phyloP scores from a whole-genome alignment of 2,329 filamentous ascomycete species.

The Trichocomaceae sp. region DNA sequence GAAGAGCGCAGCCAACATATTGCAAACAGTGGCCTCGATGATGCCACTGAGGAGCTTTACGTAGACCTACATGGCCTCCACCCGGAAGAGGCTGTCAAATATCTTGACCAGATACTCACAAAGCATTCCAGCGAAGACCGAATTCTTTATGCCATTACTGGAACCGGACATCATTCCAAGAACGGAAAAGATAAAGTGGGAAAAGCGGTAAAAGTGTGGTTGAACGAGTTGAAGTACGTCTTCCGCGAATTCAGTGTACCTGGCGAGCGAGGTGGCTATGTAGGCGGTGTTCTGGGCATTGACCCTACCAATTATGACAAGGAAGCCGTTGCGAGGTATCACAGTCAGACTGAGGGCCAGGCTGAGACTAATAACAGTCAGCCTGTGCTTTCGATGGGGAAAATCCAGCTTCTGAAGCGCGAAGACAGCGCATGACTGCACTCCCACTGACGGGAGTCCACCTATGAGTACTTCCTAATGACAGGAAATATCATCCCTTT shows the following conservation, averaged over 20 bases:
- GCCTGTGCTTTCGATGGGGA: conserved; percentile 32
- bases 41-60: conserved; percentile 66
- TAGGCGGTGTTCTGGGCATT: conserved; percentile 59
- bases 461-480: no score
- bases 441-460: background rate
- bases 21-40: conserved; percentile 35
- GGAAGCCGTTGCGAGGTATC: conserved; percentile 22
- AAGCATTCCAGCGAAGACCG: conserved; percentile 66
- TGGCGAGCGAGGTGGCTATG: conserved; percentile 77
- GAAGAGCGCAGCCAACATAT: conserved; percentile 80
- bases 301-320: conserved; percentile 55
- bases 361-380: conserved; percentile 20
- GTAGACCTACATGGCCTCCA: conserved; percentile 98
- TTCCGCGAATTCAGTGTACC: conserved; percentile 95
- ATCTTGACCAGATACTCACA: conserved; percentile 78
- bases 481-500: background rate
- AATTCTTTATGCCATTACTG: conserved; percentile 91
- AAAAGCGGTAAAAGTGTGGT: conserved; percentile 80
- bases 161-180: conserved; percentile 95
- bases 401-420: conserved; percentile 42
- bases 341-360: conserved; percentile 19
- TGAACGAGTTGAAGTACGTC: conserved; percentile 93
- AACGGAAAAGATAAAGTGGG: conserved; percentile 98
- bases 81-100: conserved; percentile 92
- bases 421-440: conserved; percentile 25